phyloP scores from a whole-genome alignment of 2,329 filamentous ascomycete species.

The Raffaelea deltoideospora region DNA sequence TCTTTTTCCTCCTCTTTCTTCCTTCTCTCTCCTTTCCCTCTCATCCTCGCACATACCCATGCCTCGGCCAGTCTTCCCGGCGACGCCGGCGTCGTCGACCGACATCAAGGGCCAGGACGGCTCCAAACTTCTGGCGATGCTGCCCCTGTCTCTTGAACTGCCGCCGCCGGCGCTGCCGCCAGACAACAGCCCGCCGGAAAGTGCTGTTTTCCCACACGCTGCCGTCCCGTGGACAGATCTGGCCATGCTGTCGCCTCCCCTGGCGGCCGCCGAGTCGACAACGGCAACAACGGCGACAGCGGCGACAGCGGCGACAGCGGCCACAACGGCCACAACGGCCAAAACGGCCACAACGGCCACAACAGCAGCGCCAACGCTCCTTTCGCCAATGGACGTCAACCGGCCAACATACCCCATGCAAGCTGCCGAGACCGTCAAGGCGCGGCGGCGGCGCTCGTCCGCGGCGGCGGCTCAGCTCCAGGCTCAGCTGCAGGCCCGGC shows the following conservation, averaged over 20 bases:
- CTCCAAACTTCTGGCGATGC: conserved; percentile 38
- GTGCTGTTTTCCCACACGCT: neutral
- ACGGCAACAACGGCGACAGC: neutral
- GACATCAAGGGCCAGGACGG: conserved; percentile 64
- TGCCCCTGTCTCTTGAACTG: conserved; percentile 58
- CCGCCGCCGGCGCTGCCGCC: conserved; percentile 56
- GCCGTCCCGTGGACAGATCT: neutral
- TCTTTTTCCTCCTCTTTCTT: neutral
- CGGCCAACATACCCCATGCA: conserved; percentile 8
- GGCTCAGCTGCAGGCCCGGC: neutral
- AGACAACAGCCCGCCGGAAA: conserved; percentile 13
- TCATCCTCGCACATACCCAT: conserved; percentile 23
- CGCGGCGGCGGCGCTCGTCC: conserved; percentile 33
- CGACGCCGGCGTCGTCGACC: conserved; percentile 65
- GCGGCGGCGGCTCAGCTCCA: conserved; percentile 18
- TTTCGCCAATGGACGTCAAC: too few relatives aligned
- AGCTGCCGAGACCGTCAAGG: conserved; percentile 31
- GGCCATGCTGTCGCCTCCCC: conserved; percentile 16
- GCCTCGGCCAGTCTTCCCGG: conserved; percentile 52
- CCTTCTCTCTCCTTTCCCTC: neutral
- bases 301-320: conserved; percentile 1
- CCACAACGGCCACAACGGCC: neutral
- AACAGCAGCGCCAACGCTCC: neutral
- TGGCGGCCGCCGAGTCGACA: conserved; percentile 2
- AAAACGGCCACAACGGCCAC: neutral